Conservation (phyloP, 2,329 filamentous ascomycete genomes). For the Furcasterigmium sp. region DNA sequence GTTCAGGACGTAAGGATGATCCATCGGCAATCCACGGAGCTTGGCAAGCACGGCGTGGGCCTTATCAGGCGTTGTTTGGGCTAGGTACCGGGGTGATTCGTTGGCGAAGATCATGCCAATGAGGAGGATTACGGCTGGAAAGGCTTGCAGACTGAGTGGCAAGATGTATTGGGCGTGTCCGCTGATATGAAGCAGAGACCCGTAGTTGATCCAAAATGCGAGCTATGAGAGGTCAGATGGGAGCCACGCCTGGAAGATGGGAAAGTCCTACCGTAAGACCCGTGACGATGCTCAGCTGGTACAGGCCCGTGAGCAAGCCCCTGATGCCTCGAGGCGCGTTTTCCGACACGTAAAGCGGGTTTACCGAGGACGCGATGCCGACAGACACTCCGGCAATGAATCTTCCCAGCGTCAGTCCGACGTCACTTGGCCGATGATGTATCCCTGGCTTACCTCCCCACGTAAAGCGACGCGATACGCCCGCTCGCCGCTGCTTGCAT, state of each 20-base stretch:
- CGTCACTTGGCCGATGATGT: too few relatives aligned
- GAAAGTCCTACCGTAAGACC: conserved; percentile 37
- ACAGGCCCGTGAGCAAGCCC: conserved; percentile 44
- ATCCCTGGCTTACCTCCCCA: not conserved
- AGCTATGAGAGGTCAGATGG: conserved; percentile 22
- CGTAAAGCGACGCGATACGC: conserved; percentile 15
- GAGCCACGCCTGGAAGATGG: conserved; percentile 29
- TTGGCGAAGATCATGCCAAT: conserved; percentile 56
- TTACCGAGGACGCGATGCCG: conserved; percentile 41
- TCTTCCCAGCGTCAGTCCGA: conserved; percentile 64
- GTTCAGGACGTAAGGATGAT: conserved; percentile 29
- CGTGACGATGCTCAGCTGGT: conserved; percentile 43
- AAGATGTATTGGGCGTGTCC: conserved; percentile 51
- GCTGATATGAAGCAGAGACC: conserved; percentile 37
- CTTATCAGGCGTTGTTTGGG: conserved; percentile 62
- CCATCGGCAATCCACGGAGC: conserved; percentile 35
- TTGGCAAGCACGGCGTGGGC: conserved; percentile 49
- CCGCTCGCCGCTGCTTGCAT: conserved; percentile 61
- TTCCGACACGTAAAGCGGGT: conserved; percentile 41
- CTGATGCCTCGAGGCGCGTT: conserved; percentile 47
- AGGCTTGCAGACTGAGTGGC: conserved; percentile 58
- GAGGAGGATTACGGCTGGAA: conserved; percentile 52
- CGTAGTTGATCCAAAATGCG: conserved; percentile 52
- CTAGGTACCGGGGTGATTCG: conserved; percentile 62
- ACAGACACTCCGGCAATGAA: conserved; percentile 45